Percentiles rank a stretch among this genome's conserved stretches.
Evolutionary conservation across 2,329 filamentous ascomycete genomes (phyloP).

Genomic region (Cercospora sp.): DNA sequence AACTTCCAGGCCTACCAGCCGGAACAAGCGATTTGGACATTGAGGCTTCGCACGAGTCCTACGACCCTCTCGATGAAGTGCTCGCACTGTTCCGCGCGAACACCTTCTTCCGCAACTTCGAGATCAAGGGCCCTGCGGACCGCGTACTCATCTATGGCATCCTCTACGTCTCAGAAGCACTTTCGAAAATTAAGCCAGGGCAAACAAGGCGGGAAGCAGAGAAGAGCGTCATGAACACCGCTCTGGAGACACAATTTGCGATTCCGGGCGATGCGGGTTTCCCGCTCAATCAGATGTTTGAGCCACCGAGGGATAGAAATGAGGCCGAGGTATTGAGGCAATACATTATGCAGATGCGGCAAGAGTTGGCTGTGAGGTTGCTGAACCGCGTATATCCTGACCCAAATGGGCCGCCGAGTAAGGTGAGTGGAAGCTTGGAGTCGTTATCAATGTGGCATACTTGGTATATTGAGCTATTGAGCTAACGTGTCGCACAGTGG

Average conservation of each 20-base stretch:
- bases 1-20: conserved; percentile 60
- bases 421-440: conserved; percentile 45
- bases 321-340: conserved; percentile 85
- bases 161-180: conserved; percentile 86
- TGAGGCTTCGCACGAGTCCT: conserved; percentile 86
- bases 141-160: conserved; percentile 95
- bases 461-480: not conserved
- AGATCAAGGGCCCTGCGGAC: conserved; percentile 95
- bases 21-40: conserved; percentile 57
- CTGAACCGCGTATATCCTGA: conserved; percentile 85
- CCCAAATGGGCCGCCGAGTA: conserved; percentile 61
- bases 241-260: conserved; percentile 90
- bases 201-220: conserved; percentile 66
- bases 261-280: conserved; percentile 92
- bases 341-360: conserved; percentile 88
- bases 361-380: conserved; percentile 82
- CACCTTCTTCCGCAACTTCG: conserved; percentile 99
- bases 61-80: conserved; percentile 94
- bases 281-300: conserved; percentile 95
- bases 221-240: conserved; percentile 81
- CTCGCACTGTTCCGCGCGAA: conserved; percentile 93
- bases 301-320: conserved; percentile 80
- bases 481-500: conserved; percentile 68
- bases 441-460: not conserved
- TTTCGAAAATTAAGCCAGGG: conserved; percentile 79